These are phyloP conservation scores for Mallotus japonicus DNA, from an alignment of 441 rosid genomes.

Conservation along the genomic window DNA sequence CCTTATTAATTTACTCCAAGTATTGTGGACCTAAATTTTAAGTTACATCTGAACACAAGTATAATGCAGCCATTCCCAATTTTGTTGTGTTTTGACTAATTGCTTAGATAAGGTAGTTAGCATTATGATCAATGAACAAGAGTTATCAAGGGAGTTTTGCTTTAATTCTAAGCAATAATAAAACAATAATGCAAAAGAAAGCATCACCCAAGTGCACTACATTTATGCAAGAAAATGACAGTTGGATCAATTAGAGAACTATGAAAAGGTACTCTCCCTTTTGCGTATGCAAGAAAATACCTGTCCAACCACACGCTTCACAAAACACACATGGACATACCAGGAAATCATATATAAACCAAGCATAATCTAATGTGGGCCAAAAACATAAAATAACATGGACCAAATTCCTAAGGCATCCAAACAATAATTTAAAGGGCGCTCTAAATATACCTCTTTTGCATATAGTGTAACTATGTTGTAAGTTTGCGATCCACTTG, in stretches of 20 bases:
- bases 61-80: neutral
- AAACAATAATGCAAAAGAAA: neutral
- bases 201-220: neutral
- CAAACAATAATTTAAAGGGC: neutral
- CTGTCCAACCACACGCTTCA: neutral
- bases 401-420: neutral
- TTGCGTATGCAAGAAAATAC: neutral
- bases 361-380: neutral
- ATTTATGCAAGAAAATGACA: neutral
- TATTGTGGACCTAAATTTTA: neutral
- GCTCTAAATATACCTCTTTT: neutral
- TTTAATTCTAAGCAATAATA: constrained; percentile 4
- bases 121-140: neutral
- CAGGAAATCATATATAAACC: neutral
- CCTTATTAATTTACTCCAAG: neutral
- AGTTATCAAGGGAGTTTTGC: neutral
- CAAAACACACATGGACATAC: neutral
- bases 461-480: neutral
- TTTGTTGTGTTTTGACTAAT: neutral
- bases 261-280: neutral
- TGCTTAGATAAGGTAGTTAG: neutral
- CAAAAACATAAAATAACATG: neutral
- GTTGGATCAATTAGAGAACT: neutral
- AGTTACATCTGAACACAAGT: constrained; percentile 1
- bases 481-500: neutral